Conservation (phyloP, 2,329 filamentous ascomycete species). For the Juglanconis juglandina region DNA sequence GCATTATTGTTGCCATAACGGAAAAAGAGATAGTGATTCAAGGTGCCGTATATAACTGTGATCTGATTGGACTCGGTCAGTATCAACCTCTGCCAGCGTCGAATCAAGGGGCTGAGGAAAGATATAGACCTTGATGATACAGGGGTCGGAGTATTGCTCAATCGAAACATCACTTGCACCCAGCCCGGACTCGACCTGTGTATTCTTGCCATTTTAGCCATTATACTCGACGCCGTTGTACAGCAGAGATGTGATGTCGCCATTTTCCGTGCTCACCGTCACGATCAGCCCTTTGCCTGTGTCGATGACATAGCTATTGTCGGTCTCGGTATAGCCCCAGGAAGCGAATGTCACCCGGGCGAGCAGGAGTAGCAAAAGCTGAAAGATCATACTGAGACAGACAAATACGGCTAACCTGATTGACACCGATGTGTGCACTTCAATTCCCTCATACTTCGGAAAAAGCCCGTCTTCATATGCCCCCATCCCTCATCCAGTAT, state of each 20-base stretch:
- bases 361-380: constrained; percentile 23
- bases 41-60: constrained; percentile 31
- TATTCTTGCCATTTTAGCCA: constrained; percentile 29
- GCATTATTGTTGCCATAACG: constrained; percentile 34
- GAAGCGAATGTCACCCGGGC: constrained; percentile 31
- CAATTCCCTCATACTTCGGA: not conserved
- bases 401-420: constrained; percentile 21
- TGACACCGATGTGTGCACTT: not conserved
- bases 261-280: constrained; percentile 32
- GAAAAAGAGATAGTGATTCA: constrained; percentile 33
- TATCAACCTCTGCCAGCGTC: too few relatives aligned
- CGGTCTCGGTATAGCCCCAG: constrained; percentile 37
- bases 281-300: constrained; percentile 30
- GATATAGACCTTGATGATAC: constrained; percentile 28
- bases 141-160: constrained; percentile 16
- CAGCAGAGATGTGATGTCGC: constrained; percentile 32
- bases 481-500: too few relatives aligned
- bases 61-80: constrained; percentile 17
- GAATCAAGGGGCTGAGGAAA: not conserved
- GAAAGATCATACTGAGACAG: constrained; percentile 16
- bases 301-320: constrained; percentile 35
- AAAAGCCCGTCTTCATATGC: too few relatives aligned
- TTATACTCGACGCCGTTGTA: constrained; percentile 31
- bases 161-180: constrained; percentile 31
- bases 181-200: constrained; percentile 31